phyloP scores from a whole-genome alignment of 2,329 filamentous ascomycete species.

The Verticillium dahliae region DNA sequence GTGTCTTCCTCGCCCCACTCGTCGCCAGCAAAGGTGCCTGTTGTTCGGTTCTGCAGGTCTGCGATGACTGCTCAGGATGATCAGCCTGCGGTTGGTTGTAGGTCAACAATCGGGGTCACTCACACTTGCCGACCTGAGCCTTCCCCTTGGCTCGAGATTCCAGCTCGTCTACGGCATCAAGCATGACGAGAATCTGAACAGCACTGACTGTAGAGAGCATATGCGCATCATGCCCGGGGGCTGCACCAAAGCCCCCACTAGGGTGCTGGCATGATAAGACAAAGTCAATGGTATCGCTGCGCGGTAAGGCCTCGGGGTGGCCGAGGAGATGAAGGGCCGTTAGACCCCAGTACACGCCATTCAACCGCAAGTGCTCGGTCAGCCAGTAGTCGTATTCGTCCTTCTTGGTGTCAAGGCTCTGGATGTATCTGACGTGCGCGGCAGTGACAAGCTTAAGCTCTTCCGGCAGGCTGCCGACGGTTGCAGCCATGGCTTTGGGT shows the following conservation, averaged over 20 bases:
- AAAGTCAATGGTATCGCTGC: conserved; percentile 78
- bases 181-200: conserved; percentile 82
- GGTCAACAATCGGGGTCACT: conserved; percentile 24
- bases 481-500: conserved; percentile 21
- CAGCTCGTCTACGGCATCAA: conserved; percentile 79
- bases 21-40: conserved; percentile 87
- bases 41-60: conserved; percentile 68
- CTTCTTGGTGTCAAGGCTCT: conserved; percentile 82
- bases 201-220: conserved; percentile 95
- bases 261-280: conserved; percentile 92
- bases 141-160: conserved; percentile 66
- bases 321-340: conserved; percentile 81
- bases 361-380: conserved; percentile 91
- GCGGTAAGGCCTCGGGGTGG: conserved; percentile 73
- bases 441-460: conserved; percentile 41
- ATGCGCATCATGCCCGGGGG: conserved; percentile 90
- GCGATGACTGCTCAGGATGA: conserved; percentile 57
- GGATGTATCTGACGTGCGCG: conserved; percentile 83
- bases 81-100: conserved; percentile 5
- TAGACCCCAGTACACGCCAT: conserved; percentile 94
- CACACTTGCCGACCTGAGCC: conserved; percentile 72
- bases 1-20: conserved; percentile 97
- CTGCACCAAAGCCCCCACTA: conserved; percentile 86
- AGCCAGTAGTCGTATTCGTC: conserved; percentile 98
- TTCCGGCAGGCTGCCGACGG: conserved; percentile 26